phyloP scores from a whole-genome alignment of 2,329 filamentous ascomycete species.

The Neopestalotiopsis sp. region DNA sequence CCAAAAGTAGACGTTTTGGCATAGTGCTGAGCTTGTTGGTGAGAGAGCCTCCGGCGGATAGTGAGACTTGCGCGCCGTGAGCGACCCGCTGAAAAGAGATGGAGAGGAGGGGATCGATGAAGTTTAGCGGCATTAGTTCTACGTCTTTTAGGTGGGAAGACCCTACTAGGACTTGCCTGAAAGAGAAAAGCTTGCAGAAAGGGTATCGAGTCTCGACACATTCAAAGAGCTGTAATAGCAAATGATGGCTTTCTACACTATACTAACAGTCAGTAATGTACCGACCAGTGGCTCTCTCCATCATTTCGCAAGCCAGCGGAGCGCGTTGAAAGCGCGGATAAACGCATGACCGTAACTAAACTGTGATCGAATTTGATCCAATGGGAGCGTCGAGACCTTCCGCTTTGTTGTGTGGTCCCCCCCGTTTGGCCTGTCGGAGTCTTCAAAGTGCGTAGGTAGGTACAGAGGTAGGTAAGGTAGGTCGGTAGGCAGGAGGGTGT shows the following conservation, averaged over 20 bases:
- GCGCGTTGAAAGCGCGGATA: conserved; percentile 48
- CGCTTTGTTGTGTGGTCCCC: conserved; percentile 39
- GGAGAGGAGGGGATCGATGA: background rate
- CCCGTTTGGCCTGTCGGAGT: conserved; percentile 30
- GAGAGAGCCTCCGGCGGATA: background rate
- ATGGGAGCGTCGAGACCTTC: conserved; percentile 36
- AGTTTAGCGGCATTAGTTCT: conserved; percentile 14
- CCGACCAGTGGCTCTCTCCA: conserved; percentile 47
- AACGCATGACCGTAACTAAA: conserved; percentile 58
- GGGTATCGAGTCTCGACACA: conserved; percentile 23
- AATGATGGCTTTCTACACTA: conserved; percentile 33
- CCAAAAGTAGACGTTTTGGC: background rate
- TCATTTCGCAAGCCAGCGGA: conserved; percentile 45
- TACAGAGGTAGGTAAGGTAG: background rate
- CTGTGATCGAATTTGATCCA: conserved; percentile 42
- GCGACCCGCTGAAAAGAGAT: background rate
- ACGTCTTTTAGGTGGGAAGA: conserved; percentile 4
- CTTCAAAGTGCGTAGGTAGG: background rate
- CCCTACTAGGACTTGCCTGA: background rate
- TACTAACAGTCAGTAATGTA: conserved; percentile 36
- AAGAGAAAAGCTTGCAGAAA: conserved; percentile 22
- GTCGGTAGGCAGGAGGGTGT: conserved; percentile 26
- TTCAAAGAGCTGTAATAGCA: conserved; percentile 37
- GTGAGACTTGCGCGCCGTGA: background rate
- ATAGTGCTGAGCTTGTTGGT: background rate